Base-by-base conservation (phyloP, 139 green algal genomes). In the Axilococcus clingmanii region DNA sequence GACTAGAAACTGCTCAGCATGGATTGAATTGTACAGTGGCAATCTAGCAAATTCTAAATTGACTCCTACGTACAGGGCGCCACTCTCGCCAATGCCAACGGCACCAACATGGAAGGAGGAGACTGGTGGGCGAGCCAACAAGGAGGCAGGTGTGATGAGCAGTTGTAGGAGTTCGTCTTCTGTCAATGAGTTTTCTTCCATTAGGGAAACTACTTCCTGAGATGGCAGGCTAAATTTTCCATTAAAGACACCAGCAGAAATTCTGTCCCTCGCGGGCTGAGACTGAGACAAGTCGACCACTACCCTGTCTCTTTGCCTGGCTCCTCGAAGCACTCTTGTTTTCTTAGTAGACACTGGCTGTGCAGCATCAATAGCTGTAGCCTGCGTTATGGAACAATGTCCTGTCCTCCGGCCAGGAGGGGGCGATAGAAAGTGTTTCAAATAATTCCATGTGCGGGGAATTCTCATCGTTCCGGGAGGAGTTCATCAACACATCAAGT, bases 1-100 rank as follows among this genome's bases (percentile, higher is more conserved):
- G n/a, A 91, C 29, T 23, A 90, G 47, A 33, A 84, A 94, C 71
- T 94, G 85, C 68, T 94, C 85, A 12, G 77, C 85, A 54, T 94
- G 85, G 14, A 94, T 76, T 17, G 72, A 83, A 51, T 87, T 78
- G 49, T 79, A 80, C n/a, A 95, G 74, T 0, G 82, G 72, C 6
- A 76, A 51, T 11, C 55, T 24, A 0, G 65, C 61, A 53, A 95
- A 88, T 68, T 95, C 87, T 5, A 95, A 55, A 52, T 95, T 95
- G 2, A 84, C 75, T 3, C 87, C 87, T 12, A 94, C 52, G 46
- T 93, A 95, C 4, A 94, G 45, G 12, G 56, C 57, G 5, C 87
- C 87, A 43, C 61, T 82, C 16, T 37, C 57, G 4, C 70, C 86
- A 37, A 94, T 52, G 1, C 70, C 86, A 4, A 81, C 76, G 19